Evolutionary conservation across 163 green algal genomes (phyloP).

Genomic region (Scenedesmus sp.): DNA sequence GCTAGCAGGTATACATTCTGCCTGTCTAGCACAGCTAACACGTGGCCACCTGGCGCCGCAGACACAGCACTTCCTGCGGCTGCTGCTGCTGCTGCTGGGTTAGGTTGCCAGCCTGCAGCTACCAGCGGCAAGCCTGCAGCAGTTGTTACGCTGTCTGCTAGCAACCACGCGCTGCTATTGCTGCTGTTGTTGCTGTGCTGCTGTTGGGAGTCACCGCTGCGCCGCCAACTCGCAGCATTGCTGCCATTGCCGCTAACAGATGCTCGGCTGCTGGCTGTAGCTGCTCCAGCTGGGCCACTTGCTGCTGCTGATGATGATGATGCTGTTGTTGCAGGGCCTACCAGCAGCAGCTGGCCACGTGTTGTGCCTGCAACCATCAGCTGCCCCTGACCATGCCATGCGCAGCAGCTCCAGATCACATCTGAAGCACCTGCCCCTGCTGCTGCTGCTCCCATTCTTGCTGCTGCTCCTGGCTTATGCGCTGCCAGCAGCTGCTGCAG

Average conservation of each 20-base stretch:
- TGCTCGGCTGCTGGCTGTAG: conserved; percentile 5
- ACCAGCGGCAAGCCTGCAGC: neutral
- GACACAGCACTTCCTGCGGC: neutral
- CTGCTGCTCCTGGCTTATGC: neutral
- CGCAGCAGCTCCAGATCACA: conserved; percentile 22
- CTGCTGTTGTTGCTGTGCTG: neutral
- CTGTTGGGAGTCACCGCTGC: neutral
- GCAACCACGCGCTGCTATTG: neutral
- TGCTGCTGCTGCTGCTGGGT: conserved; percentile 4
- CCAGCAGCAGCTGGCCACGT: conserved; percentile 10
- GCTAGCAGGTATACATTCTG: neutral
- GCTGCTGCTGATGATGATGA: neutral
- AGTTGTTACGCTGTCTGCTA: neutral
- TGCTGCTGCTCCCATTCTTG: neutral
- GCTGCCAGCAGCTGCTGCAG: conserved; percentile 9
- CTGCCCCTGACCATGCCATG: neutral
- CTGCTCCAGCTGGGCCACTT: neutral
- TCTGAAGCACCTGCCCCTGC: neutral
- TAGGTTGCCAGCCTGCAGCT: conserved; percentile 20
- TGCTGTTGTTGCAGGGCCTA: neutral
- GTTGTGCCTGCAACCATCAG: conserved; percentile 14
- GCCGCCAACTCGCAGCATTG: neutral
- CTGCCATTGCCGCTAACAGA: neutral
- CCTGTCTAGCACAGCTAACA: conserved; percentile 16
- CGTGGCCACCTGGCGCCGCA: neutral